Percentiles rank a stretch among this genome's conserved stretches.
Evolutionary conservation across 129 eudicot species (phyloP).

Genomic region (Gnaphalium uliginosum): DNA sequence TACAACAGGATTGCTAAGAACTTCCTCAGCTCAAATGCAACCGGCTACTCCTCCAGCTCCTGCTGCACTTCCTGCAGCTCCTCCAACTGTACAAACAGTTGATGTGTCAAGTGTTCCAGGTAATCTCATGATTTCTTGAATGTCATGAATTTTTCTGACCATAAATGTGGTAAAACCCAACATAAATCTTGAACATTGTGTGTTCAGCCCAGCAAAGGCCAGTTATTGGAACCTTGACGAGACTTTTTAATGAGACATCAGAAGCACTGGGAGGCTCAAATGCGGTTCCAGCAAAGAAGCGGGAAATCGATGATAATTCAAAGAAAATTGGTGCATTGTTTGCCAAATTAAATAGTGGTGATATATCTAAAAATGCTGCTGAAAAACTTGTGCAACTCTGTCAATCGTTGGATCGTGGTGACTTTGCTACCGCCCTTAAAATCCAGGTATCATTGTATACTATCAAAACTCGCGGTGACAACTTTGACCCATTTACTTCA

Average conservation of each 20-base stretch:
- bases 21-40: conserved; percentile 55
- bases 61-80: conserved; percentile 71
- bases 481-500: background rate
- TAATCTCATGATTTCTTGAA: background rate
- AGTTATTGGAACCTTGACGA: conserved; percentile 74
- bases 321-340: conserved; percentile 87
- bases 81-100: conserved; percentile 91
- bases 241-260: conserved; percentile 84
- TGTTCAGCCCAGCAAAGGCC: conserved; percentile 77
- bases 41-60: conserved; percentile 65
- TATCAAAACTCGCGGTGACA: background rate
- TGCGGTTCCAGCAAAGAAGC: conserved; percentile 82
- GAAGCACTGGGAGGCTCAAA: conserved; percentile 88
- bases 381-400: conserved; percentile 94
- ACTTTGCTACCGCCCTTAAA: conserved; percentile 74
- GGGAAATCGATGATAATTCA: conserved; percentile 94
- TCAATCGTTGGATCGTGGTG: conserved; percentile 84
- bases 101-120: conserved; percentile 94
- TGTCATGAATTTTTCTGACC: background rate
- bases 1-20: conserved; percentile 53
- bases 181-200: background rate
- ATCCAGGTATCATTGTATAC: conserved; percentile 58
- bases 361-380: conserved; percentile 80
- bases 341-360: conserved; percentile 77
- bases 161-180: background rate